These are phyloP conservation scores for Sugiyamaella smithiae DNA, from an alignment of 805 yeast genomes.

Conservation along the genomic window DNA sequence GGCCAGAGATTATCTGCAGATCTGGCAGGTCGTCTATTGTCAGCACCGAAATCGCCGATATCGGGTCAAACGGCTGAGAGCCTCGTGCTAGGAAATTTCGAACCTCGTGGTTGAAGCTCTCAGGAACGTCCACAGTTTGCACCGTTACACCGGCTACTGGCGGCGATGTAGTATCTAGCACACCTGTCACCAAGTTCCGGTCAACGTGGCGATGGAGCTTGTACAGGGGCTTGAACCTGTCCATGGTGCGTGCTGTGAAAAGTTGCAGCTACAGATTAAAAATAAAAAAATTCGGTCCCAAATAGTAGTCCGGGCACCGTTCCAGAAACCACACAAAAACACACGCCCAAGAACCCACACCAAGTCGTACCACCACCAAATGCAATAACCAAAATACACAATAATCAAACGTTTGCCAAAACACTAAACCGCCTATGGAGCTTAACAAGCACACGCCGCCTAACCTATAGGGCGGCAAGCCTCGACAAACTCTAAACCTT, in stretches of 20 bases:
- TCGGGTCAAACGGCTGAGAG: background rate
- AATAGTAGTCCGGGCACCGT: no score
- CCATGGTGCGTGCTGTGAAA: background rate
- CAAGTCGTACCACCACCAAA: no score
- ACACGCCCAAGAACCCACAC: no score
- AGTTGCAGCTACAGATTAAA: no score
- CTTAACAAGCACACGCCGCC: no score
- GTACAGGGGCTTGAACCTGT: conserved; percentile 27
- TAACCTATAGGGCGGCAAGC: no score
- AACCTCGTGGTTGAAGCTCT: background rate
- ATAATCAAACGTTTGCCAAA: no score
- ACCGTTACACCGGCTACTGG: background rate
- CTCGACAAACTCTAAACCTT: no score
- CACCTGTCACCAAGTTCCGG: conserved; percentile 14
- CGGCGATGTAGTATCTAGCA: background rate
- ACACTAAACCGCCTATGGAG: no score
- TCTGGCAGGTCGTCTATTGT: conserved; percentile 36
- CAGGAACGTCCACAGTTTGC: background rate
- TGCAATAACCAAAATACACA: no score
- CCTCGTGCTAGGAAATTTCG: background rate
- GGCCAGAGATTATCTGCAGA: conserved; percentile 28
- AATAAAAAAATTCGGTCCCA: no score
- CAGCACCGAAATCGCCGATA: conserved; percentile 19
- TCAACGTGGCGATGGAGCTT: conserved; percentile 23
- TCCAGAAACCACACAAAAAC: no score